Evolutionary conservation across 129 eudicot genomes (phyloP).

Genomic region (Oenanthe sinensis): DNA sequence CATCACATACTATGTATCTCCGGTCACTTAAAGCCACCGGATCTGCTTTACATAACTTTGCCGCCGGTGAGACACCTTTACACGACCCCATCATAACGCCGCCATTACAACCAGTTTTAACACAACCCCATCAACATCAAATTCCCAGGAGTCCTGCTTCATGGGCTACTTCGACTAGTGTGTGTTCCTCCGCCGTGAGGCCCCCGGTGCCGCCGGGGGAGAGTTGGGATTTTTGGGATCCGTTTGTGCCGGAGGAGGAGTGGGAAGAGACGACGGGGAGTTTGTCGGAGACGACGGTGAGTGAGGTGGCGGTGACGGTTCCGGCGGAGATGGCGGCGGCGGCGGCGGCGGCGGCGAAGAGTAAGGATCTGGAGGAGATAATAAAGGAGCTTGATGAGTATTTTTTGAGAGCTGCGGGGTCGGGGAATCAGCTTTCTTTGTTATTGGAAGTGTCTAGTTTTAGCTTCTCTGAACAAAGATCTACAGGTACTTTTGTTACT

Average conservation of each 20-base stretch:
- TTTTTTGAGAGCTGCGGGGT: slow-evolving; percentile 72
- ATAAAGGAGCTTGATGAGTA: slow-evolving; percentile 79
- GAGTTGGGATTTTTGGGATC: slow-evolving; percentile 98
- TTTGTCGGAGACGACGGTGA: slow-evolving; percentile 35
- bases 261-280: slow-evolving; percentile 55
- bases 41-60: slow-evolving; percentile 78
- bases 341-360: slow-evolving; percentile 41
- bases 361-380: slow-evolving; percentile 69
- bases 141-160: slow-evolving; percentile 63
- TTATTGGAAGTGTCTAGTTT: slow-evolving; percentile 64
- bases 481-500: slow-evolving; percentile 30
- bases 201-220: slow-evolving; percentile 57
- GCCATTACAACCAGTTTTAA: slow-evolving; percentile 16
- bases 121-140: slow-evolving; percentile 42
- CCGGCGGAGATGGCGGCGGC: slow-evolving; percentile 62
- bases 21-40: slow-evolving; percentile 63
- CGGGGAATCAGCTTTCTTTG: slow-evolving; percentile 55
- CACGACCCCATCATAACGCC: slow-evolving; percentile 28
- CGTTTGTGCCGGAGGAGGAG: slow-evolving; percentile 83
- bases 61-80: slow-evolving; percentile 62
- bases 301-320: slow-evolving; percentile 45
- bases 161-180: slow-evolving; percentile 56
- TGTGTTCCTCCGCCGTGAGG: slow-evolving; percentile 32
- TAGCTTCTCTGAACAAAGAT: slow-evolving; percentile 41
- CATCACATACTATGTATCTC: slow-evolving; percentile 61